Percentiles rank a stretch among this genome's conserved stretches.
phyloP scores from a whole-genome alignment of 768 basidiomycete genomes.

The Plicaturopsis crispa region DNA sequence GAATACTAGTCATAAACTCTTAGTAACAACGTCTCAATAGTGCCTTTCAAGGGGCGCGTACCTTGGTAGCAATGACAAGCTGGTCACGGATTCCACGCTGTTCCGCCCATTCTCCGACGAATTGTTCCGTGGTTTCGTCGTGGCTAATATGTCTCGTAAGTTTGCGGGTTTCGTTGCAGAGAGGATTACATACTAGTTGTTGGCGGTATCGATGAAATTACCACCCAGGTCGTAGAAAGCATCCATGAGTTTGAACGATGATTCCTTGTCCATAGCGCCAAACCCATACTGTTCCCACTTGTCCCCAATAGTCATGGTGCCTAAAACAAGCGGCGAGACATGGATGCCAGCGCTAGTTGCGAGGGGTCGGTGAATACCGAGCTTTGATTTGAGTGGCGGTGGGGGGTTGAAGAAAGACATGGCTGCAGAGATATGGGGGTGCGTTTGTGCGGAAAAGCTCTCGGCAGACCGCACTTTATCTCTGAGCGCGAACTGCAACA shows the following conservation, averaged over 20 bases:
- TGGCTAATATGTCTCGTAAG: conserved; percentile 17
- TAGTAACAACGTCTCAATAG: neutral
- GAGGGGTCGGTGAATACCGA: conserved; percentile 31
- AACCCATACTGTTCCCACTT: conserved; percentile 24
- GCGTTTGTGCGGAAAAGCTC: too few relatives aligned
- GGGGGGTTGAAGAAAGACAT: conserved; percentile 6
- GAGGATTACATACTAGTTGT: conserved; percentile 22
- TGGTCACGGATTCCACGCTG: conserved; percentile 33
- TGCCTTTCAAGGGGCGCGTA: conserved; percentile 3
- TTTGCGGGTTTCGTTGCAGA: neutral
- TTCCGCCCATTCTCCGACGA: conserved; percentile 43
- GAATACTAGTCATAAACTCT: conserved; percentile 8
- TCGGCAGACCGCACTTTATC: too few relatives aligned
- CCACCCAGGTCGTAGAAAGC: conserved; percentile 30
- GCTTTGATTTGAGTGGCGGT: conserved; percentile 21
- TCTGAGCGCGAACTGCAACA: too few relatives aligned
- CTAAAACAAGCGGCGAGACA: conserved; percentile 41
- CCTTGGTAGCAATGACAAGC: conserved; percentile 37
- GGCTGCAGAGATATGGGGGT: neutral
- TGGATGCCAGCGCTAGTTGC: conserved; percentile 33
- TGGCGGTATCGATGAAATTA: conserved; percentile 35
- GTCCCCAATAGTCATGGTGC: conserved; percentile 42
- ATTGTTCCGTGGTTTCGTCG: conserved; percentile 31
- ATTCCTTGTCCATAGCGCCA: conserved; percentile 28
- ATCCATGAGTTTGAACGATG: conserved; percentile 32